A percentile compares a stretch with the other conserved stretches of the same genome.
Evolutionary conservation across 2,329 filamentous ascomycete genomes (phyloP).

Genomic region (Pestalotiopsis fici): DNA sequence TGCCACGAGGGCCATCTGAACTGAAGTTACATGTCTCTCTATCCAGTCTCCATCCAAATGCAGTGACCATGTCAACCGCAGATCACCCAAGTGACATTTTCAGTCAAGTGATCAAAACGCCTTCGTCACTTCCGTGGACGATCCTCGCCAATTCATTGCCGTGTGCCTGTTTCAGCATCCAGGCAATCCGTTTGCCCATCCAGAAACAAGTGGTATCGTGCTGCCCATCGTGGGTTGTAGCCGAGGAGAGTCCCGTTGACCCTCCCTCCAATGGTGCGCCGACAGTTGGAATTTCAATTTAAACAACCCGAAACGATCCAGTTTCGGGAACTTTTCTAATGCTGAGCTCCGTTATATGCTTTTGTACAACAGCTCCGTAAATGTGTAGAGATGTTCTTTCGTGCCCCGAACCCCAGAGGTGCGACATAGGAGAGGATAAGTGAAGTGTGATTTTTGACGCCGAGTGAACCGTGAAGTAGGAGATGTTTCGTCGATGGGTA

Average conservation of each 20-base stretch:
- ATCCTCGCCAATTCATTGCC: not conserved
- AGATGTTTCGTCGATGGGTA: conserved; percentile 19
- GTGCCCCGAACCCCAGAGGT: not conserved
- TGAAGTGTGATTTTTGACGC: not conserved
- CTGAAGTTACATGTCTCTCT: not conserved
- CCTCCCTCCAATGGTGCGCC: conserved; percentile 28
- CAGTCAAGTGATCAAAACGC: not conserved
- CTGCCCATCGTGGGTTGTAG: not conserved
- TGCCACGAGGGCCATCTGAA: not conserved
- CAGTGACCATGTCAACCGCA: not conserved
- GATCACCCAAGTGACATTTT: not conserved
- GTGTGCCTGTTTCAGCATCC: not conserved
- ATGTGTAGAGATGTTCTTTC: conserved; percentile 33
- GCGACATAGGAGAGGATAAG: conserved; percentile 17
- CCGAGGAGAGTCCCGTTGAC: not conserved
- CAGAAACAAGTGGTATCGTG: not conserved
- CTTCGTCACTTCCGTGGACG: not conserved
- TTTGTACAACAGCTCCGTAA: conserved; percentile 43
- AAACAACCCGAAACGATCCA: not conserved
- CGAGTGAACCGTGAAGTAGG: conserved; percentile 9
- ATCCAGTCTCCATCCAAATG: not conserved
- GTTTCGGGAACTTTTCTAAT: conserved; percentile 44
- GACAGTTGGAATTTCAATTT: conserved; percentile 2
- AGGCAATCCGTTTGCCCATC: not conserved
- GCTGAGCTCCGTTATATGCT: conserved; percentile 52